Percentiles rank a stretch among this genome's conserved stretches.
phyloP scores from a whole-genome alignment of 495 filamentous ascomycete genomes.

The Apodospora peruviana region DNA sequence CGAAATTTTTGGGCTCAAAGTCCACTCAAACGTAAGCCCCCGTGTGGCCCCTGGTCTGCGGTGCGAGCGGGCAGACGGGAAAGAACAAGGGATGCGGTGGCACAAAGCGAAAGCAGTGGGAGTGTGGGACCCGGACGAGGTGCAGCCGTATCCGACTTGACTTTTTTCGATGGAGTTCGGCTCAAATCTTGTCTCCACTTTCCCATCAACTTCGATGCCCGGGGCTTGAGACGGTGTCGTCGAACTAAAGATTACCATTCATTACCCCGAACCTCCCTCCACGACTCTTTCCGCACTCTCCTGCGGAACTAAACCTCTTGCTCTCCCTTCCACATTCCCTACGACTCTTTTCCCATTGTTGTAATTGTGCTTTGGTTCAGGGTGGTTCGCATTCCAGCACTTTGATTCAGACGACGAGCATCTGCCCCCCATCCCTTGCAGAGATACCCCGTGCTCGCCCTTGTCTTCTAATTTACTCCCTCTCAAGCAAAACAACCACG shows the following conservation, averaged over 20 bases:
- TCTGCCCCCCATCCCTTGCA: not conserved
- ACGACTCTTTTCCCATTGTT: constrained; percentile 18
- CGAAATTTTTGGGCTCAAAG: constrained; percentile 3
- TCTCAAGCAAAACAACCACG: not conserved
- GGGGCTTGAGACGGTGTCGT: not conserved
- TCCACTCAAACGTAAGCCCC: too few relatives aligned
- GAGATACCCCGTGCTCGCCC: constrained; percentile 6
- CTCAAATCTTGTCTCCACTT: not conserved
- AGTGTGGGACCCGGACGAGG: too few relatives aligned
- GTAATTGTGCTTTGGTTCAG: constrained; percentile 14
- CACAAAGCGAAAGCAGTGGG: too few relatives aligned
- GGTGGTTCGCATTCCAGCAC: constrained; percentile 10
- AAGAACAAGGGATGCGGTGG: not conserved
- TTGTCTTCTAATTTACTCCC: not conserved
- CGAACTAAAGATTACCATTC: constrained; percentile 19
- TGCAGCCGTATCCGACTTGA: not conserved
- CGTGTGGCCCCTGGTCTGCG: not conserved
- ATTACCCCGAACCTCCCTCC: constrained; percentile 5
- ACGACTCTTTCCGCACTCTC: constrained; percentile 6
- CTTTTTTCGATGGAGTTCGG: constrained; percentile 3
- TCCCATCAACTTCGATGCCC: constrained; percentile 1
- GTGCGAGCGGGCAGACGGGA: not conserved
- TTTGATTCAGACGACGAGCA: not conserved
- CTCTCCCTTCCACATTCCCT: constrained; percentile 5
- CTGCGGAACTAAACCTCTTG: not conserved